phyloP scores from a whole-genome alignment of 345 rosid genomes.

The Abelmoschus esculentus region DNA sequence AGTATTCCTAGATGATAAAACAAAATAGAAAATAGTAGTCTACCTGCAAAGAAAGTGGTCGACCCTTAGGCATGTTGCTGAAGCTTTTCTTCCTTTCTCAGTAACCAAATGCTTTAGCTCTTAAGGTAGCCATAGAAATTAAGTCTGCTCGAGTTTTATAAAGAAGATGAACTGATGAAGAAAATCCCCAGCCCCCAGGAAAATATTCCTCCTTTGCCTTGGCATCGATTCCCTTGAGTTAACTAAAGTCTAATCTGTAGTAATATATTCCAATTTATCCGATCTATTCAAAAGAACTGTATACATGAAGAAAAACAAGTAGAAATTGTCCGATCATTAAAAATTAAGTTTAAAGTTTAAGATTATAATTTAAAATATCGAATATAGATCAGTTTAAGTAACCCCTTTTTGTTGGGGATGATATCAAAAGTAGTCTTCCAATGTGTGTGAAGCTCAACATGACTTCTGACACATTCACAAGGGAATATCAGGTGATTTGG shows the following conservation, averaged over 20 bases:
- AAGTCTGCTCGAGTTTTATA: slow-evolving; percentile 19
- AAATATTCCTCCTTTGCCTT: slow-evolving; percentile 38
- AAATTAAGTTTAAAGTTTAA: too few species aligned
- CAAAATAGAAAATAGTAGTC: too few species aligned
- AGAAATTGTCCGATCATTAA: background rate
- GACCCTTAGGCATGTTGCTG: slow-evolving; percentile 49
- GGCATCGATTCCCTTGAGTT: slow-evolving; percentile 42
- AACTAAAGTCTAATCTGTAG: slow-evolving; percentile 15
- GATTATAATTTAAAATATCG: too few species aligned
- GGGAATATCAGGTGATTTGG: slow-evolving; percentile 28
- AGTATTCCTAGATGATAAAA: too few species aligned
- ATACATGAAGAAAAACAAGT: background rate
- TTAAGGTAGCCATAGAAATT: slow-evolving; percentile 31
- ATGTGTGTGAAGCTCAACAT: slow-evolving; percentile 24
- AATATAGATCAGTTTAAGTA: too few species aligned
- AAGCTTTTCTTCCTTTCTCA: slow-evolving; percentile 12
- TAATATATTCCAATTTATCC: slow-evolving; percentile 31
- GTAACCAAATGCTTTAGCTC: slow-evolving; percentile 39
- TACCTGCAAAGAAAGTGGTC: slow-evolving; percentile 86
- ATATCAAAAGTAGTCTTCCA: slow-evolving; percentile 26
- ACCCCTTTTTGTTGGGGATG: slow-evolving; percentile 28
- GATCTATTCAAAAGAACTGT: slow-evolving; percentile 15
- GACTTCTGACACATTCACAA: slow-evolving; percentile 18
- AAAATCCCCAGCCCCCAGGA: slow-evolving; percentile 20
- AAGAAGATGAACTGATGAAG: slow-evolving; percentile 5